A percentile compares a stretch with the other conserved stretches of the same genome.
Conservation (phyloP, 139 green algal species). For the Picochlorum costavermella region DNA sequence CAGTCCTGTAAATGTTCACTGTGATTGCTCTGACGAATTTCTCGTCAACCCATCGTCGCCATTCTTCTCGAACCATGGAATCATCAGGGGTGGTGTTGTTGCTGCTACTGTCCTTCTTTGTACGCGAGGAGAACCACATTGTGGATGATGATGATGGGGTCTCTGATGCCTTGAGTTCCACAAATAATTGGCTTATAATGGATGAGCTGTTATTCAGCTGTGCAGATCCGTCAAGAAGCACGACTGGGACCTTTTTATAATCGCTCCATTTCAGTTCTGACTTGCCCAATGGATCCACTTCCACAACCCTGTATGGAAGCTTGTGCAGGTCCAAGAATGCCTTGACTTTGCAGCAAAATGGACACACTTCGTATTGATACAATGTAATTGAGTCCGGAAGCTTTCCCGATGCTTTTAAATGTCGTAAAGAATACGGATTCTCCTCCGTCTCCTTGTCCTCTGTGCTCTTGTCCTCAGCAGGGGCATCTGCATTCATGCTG, state of each 20-base stretch:
- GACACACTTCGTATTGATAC: slow-evolving; percentile 96
- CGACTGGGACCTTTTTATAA: slow-evolving; percentile 83
- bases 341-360: slow-evolving; percentile 98
- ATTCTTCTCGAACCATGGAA: slow-evolving; percentile 48
- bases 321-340: slow-evolving; percentile 90
- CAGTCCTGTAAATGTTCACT: slow-evolving; percentile 95
- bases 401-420: not conserved
- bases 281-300: slow-evolving; percentile 96
- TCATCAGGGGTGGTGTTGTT: not conserved
- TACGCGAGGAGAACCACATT: not conserved
- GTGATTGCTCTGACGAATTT: slow-evolving; percentile 81
- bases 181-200: slow-evolving; percentile 68
- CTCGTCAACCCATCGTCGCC: slow-evolving; percentile 88
- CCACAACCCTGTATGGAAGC: slow-evolving; percentile 82
- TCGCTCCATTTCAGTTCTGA: slow-evolving; percentile 78
- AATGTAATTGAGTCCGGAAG: slow-evolving; percentile 49
- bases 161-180: slow-evolving; percentile 39
- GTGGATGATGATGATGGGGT: too few species aligned
- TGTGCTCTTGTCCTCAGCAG: not conserved
- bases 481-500: not conserved
- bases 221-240: slow-evolving; percentile 69
- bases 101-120: not conserved
- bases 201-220: slow-evolving; percentile 72
- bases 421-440: not conserved
- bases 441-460: not conserved